Percentiles rank a stretch among this genome's conserved stretches.
Evolutionary conservation across 75 land plant genomes (phyloP).

Genomic region (Sequoiadendron giganteum): DNA sequence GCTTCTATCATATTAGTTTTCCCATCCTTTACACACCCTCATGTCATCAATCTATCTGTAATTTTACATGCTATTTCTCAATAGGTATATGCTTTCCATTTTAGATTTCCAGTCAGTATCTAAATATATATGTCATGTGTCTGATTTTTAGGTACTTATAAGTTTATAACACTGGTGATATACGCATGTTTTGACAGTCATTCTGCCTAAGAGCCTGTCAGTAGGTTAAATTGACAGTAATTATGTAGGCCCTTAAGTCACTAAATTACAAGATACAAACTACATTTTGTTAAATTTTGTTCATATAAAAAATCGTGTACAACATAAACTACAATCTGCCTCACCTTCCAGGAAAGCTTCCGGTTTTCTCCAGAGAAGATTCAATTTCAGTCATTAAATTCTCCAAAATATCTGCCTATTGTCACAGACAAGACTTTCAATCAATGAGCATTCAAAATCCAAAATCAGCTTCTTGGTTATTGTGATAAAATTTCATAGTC

Average conservation of each 20-base stretch:
- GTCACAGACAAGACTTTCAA: neutral
- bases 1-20: neutral
- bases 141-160: neutral
- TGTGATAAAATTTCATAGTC: neutral
- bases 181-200: neutral
- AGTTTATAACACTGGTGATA: neutral
- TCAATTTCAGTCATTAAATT: slow-evolving; percentile 62
- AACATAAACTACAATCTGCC: neutral
- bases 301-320: neutral
- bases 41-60: neutral
- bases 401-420: slow-evolving; percentile 77
- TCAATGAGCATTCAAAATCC: neutral
- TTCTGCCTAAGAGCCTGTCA: neutral
- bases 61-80: neutral
- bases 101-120: neutral
- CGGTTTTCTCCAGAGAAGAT: slow-evolving; percentile 55
- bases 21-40: neutral
- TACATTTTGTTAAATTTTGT: neutral
- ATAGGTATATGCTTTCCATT: neutral
- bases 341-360: slow-evolving; percentile 82
- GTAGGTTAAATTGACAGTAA: neutral
- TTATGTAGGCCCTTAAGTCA: neutral
- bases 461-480: neutral
- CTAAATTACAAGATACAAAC: neutral
- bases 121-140: neutral